phyloP scores from a whole-genome alignment of 345 rosid species.

The Psidium friedrichsthalianum region DNA sequence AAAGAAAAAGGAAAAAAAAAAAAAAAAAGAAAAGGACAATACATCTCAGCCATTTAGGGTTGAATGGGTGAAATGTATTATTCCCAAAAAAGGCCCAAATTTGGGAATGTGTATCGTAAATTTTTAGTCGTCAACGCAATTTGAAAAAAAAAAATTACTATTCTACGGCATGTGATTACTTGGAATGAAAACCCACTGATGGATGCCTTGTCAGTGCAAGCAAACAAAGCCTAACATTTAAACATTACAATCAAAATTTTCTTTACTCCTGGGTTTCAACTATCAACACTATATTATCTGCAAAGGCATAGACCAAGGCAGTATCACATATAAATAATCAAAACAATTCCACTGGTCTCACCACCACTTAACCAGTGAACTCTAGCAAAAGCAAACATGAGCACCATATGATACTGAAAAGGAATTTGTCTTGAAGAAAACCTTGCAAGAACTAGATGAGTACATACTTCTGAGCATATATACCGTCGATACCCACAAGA shows the following conservation, averaged over 20 bases:
- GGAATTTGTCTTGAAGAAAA: neutral
- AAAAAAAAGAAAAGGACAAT: neutral
- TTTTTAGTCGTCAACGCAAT: neutral
- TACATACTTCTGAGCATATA: neutral
- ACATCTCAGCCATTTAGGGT: neutral
- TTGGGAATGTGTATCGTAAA: neutral
- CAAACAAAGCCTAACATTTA: neutral
- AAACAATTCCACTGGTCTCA: neutral
- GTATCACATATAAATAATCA: neutral
- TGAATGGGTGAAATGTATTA: neutral
- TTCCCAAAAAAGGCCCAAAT: neutral
- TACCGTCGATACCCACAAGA: neutral
- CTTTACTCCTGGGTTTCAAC: neutral
- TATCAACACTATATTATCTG: neutral
- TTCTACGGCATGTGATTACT: neutral
- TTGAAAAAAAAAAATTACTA: neutral
- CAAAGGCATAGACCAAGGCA: no score
- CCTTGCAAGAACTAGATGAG: neutral
- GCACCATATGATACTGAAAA: neutral
- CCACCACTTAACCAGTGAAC: neutral
- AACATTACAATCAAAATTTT: neutral
- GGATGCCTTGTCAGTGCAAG: neutral
- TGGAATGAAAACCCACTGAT: neutral
- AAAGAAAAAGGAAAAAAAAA: neutral
- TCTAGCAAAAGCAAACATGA: neutral